Evolutionary conservation across 2,329 filamentous ascomycete genomes (phyloP).

Genomic region (Ascosphaera apis): DNA sequence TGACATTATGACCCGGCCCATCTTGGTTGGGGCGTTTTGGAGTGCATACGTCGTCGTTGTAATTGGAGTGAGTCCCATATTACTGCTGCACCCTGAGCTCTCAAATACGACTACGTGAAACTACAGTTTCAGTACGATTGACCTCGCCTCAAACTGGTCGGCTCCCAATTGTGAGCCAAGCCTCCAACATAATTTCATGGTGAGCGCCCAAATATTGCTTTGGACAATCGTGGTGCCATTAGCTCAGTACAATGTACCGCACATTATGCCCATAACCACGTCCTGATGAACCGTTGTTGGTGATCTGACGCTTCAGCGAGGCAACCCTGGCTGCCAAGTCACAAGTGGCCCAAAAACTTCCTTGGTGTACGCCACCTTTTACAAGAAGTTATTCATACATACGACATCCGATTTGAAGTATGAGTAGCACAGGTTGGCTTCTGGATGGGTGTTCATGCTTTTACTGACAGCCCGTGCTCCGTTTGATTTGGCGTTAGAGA

Average conservation of each 20-base stretch:
- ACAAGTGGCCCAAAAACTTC: constrained; percentile 2
- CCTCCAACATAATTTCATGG: constrained; percentile 3
- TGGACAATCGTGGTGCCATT: background rate
- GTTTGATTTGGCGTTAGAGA: too few relatives aligned
- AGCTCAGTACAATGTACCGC: constrained; percentile 1
- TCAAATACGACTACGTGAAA: background rate
- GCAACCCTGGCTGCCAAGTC: constrained; percentile 2
- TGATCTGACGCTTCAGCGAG: constrained; percentile 1
- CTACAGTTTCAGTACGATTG: background rate
- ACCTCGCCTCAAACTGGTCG: background rate
- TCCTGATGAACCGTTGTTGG: background rate
- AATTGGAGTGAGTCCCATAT: background rate
- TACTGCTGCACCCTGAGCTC: background rate
- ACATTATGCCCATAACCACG: background rate
- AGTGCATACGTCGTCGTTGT: background rate
- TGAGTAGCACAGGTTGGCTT: too few relatives aligned
- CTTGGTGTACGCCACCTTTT: too few relatives aligned
- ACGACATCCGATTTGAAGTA: too few relatives aligned
- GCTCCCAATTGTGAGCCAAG: background rate
- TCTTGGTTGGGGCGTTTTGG: background rate
- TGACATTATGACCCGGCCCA: background rate
- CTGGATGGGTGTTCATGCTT: too few relatives aligned
- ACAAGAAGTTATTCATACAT: too few relatives aligned
- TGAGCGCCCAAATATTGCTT: constrained; percentile 6
- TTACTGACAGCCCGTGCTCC: too few relatives aligned